phyloP scores from a whole-genome alignment of 1,284 basidiomycete species.

The Paramarasmius palmivorus region DNA sequence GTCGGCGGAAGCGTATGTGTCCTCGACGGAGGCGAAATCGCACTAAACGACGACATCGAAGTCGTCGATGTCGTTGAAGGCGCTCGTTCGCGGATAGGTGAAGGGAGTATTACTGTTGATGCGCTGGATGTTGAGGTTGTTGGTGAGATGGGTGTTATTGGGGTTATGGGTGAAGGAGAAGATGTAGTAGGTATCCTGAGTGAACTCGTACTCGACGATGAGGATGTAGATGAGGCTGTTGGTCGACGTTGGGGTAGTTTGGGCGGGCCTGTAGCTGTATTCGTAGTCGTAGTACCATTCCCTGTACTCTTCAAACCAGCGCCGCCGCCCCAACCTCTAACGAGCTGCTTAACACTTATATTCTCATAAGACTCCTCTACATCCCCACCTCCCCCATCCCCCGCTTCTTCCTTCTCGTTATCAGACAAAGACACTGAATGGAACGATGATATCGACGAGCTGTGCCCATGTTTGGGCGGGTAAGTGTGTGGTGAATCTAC shows the following conservation, averaged over 20 bases:
- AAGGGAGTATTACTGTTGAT: slow-evolving; percentile 22
- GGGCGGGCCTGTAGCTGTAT: slow-evolving; percentile 41
- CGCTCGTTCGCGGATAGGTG: slow-evolving; percentile 15
- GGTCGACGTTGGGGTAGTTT: slow-evolving; percentile 59
- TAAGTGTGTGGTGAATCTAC: slow-evolving; percentile 42
- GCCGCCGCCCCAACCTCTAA: slow-evolving; percentile 52
- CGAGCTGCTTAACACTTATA: slow-evolving; percentile 36
- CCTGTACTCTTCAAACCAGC: too few relatives aligned
- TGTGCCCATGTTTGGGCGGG: slow-evolving; percentile 57
- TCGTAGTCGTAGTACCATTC: too few relatives aligned
- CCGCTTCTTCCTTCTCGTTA: slow-evolving; percentile 54
- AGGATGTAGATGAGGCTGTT: slow-evolving; percentile 24
- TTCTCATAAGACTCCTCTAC: slow-evolving; percentile 71
- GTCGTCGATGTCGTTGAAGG: not conserved
- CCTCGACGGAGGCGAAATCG: not conserved
- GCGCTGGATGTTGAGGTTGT: slow-evolving; percentile 17
- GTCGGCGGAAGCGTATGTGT: too few relatives aligned
- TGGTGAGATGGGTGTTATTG: slow-evolving; percentile 24
- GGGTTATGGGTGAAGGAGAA: slow-evolving; percentile 27
- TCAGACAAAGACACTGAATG: slow-evolving; percentile 80
- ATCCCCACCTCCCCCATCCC: too few relatives aligned
- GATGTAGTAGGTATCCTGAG: slow-evolving; percentile 30
- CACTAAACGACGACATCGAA: not conserved
- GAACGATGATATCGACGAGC: slow-evolving; percentile 77
- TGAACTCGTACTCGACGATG: slow-evolving; percentile 12